These are phyloP conservation scores for Arthroderma uncinatum DNA, from an alignment of 2,329 filamentous ascomycete species.

Conservation along the genomic window DNA sequence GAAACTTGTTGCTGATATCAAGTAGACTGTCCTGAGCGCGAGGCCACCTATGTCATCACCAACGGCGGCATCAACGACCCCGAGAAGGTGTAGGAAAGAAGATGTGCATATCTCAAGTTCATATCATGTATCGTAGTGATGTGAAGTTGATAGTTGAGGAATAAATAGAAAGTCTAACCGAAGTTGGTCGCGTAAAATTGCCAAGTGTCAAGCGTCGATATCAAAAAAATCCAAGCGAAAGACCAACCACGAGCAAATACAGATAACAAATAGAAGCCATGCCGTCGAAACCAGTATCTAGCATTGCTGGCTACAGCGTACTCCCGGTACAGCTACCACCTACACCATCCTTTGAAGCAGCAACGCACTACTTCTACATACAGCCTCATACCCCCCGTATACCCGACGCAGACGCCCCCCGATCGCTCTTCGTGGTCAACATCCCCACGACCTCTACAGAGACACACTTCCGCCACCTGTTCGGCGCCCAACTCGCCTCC, in stretches of 20 bases:
- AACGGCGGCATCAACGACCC: slow-evolving; percentile 58
- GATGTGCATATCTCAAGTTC: no score
- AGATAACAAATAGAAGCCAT: no score
- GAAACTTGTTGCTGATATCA: slow-evolving; percentile 11
- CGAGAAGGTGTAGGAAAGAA: slow-evolving; percentile 45
- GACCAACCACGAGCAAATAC: no score
- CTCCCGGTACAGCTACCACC: slow-evolving; percentile 58
- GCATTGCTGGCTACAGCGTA: slow-evolving; percentile 52
- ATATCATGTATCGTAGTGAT: background rate
- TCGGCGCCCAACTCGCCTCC: slow-evolving; percentile 61
- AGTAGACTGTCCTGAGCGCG: slow-evolving; percentile 54
- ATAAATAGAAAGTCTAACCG: background rate
- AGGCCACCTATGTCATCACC: slow-evolving; percentile 60
- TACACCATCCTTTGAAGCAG: slow-evolving; percentile 48
- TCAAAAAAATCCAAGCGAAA: no score
- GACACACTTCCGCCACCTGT: slow-evolving; percentile 62
- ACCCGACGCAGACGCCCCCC: slow-evolving; percentile 58
- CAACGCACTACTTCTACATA: slow-evolving; percentile 76
- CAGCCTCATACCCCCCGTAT: slow-evolving; percentile 72
- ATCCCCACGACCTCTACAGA: slow-evolving; percentile 75
- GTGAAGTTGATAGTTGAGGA: background rate
- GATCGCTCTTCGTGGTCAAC: slow-evolving; percentile 85
- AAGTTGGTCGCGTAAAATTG: background rate
- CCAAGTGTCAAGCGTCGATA: background rate
- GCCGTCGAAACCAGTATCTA: slow-evolving; percentile 17